Percentiles rank a stretch among this genome's conserved stretches.
Conservation (phyloP, 2,329 filamentous ascomycete species). For the Didymella lethalis region DNA sequence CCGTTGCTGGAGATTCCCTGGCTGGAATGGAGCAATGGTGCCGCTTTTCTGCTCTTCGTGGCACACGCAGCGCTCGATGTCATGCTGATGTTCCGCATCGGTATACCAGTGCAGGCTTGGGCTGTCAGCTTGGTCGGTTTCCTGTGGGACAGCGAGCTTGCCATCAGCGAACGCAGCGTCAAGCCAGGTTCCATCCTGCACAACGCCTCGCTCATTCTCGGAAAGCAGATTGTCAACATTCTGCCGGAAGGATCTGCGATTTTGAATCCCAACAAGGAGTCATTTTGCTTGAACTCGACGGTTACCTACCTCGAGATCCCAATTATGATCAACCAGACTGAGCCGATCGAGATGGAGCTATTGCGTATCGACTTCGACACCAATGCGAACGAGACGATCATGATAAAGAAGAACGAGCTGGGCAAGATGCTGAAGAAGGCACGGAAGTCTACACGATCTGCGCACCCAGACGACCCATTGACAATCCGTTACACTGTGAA, state of each 20-base stretch:
- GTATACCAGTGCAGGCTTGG: slow-evolving; percentile 77
- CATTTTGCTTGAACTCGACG: slow-evolving; percentile 79
- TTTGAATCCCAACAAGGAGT: slow-evolving; percentile 80
- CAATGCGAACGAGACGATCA: slow-evolving; percentile 79
- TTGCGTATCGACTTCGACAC: slow-evolving; percentile 84
- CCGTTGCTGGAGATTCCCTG: slow-evolving; percentile 92
- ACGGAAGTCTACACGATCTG: slow-evolving; percentile 63
- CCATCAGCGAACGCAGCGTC: slow-evolving; percentile 91
- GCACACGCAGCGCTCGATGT: slow-evolving; percentile 77
- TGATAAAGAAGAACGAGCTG: slow-evolving; percentile 75
- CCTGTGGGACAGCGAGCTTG: slow-evolving; percentile 90
- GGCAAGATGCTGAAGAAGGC: slow-evolving; percentile 76
- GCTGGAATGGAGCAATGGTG: slow-evolving; percentile 86
- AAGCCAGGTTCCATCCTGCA: slow-evolving; percentile 87
- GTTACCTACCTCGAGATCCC: slow-evolving; percentile 73
- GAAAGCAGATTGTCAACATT: slow-evolving; percentile 97
- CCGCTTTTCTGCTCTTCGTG: slow-evolving; percentile 74
- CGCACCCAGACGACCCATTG: slow-evolving; percentile 64
- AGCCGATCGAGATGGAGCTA: slow-evolving; percentile 88
- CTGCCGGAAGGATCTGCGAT: slow-evolving; percentile 92
- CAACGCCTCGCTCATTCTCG: slow-evolving; percentile 91
- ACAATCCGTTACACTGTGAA: slow-evolving; percentile 78
- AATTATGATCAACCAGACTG: slow-evolving; percentile 92
- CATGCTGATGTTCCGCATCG: slow-evolving; percentile 92
- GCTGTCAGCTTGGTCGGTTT: slow-evolving; percentile 77